A percentile compares a stretch with the other conserved stretches of the same genome.
Conservation (phyloP, 768 basidiomycete genomes). For the Suillus hirtellus region DNA sequence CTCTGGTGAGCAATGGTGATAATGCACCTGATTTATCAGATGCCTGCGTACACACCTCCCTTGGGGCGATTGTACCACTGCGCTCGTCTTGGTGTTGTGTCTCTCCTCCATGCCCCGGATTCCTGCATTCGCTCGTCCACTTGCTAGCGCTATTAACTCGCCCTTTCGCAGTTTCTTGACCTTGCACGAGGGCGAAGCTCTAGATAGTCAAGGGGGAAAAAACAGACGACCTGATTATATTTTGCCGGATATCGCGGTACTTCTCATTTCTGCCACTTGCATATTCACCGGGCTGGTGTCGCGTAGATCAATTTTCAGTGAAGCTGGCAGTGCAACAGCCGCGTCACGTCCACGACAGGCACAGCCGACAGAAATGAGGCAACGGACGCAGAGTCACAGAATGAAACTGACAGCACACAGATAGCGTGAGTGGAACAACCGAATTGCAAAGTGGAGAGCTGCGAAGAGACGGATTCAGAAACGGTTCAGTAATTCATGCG, state of each 20-base stretch:
- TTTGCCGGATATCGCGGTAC: slow-evolving; percentile 40
- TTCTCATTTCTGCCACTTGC: slow-evolving; percentile 61
- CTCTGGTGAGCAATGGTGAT: slow-evolving; percentile 1
- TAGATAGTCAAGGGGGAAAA: slow-evolving; percentile 26
- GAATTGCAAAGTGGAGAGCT: too few species aligned
- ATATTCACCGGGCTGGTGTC: slow-evolving; percentile 33
- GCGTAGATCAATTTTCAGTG: too few species aligned
- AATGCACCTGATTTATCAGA: slow-evolving; percentile 40
- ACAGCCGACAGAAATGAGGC: too few species aligned
- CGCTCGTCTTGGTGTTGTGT: slow-evolving; percentile 45
- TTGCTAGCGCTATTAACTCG: slow-evolving; percentile 20
- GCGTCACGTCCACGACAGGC: too few species aligned
- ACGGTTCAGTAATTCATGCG: too few species aligned
- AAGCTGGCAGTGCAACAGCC: too few species aligned
- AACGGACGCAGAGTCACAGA: too few species aligned
- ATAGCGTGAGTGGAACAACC: too few species aligned
- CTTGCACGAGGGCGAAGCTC: slow-evolving; percentile 56
- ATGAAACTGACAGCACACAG: too few species aligned
- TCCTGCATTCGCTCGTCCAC: slow-evolving; percentile 20
- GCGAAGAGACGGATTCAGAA: too few species aligned
- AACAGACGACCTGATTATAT: slow-evolving; percentile 12
- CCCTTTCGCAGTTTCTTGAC: slow-evolving; percentile 45
- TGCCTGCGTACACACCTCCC: slow-evolving; percentile 50
- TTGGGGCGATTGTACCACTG: slow-evolving; percentile 48
- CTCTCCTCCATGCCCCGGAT: slow-evolving; percentile 37